Evolutionary conservation across 139 green algal genomes (phyloP).

Genomic region (Desmodesmus armatus): DNA sequence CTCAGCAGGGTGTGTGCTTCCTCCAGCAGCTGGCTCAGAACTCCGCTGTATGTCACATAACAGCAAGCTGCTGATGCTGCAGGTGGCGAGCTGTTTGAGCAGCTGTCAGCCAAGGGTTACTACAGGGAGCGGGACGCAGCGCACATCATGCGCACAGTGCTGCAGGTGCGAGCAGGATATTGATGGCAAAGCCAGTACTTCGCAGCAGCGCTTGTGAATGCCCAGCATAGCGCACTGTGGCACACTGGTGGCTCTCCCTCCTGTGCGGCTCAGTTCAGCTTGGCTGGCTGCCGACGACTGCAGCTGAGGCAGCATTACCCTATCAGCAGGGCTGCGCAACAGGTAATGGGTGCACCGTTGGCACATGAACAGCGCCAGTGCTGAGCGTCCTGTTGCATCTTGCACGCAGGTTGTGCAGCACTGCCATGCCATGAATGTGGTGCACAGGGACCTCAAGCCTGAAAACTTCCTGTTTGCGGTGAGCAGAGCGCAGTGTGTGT

Average conservation of each 20-base stretch:
- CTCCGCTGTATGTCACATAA: too few species aligned
- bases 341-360: neutral
- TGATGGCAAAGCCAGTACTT: too few species aligned
- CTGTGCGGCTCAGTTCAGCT: neutral
- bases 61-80: conserved; percentile 21
- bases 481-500: neutral
- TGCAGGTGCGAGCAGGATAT: conserved; percentile 73
- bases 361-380: neutral
- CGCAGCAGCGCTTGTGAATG: too few species aligned
- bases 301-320: neutral
- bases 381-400: neutral
- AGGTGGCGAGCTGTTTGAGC: conserved; percentile 98
- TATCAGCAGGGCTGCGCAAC: neutral
- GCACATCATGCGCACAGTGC: conserved; percentile 84
- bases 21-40: too few species aligned
- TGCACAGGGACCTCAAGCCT: conserved; percentile 92
- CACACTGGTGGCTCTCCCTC: neutral
- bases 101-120: conserved; percentile 82
- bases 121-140: conserved; percentile 91
- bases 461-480: conserved; percentile 47
- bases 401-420: conserved; percentile 88
- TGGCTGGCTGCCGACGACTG: too few species aligned
- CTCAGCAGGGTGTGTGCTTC: too few species aligned
- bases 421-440: conserved; percentile 96
- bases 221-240: too few species aligned